Base-by-base conservation (phyloP, 208 protist species). In the Plasmodiophora brassicae region DNA sequence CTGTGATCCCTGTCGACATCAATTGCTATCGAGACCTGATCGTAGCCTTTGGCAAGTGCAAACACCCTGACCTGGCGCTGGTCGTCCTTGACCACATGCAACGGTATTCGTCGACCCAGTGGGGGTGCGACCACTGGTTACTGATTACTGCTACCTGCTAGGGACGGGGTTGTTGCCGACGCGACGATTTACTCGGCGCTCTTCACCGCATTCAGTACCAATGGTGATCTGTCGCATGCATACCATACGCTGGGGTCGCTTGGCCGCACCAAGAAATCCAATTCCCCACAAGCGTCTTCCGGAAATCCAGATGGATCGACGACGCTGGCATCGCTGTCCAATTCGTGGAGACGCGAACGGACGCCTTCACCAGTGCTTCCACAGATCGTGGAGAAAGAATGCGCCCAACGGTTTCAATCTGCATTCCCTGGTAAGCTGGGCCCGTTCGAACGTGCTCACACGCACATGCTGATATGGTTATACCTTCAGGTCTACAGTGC, bases 191-290 rank as follows among this genome's bases (percentile, higher is more conserved):
- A 78, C 65, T 78, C 65, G 65, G 65, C 65, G 5, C 65, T 78
- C 5, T 78, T 78, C n/a, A 78, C 65, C 65, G 65, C 65, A 38
- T 78, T 78, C 65, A 78, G 65, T 32, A 78, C n/a, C 10, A 78
- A 78, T 78, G 65, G 65, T 38, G 65, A 78, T 78, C 41, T 78
- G n/a, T 78, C 65, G 10, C 65, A 78, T 32, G 65, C 65, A n/a
- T 78, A 78, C 41, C 65, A 78, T 78, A 78, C 65, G 41, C n/a
- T 78, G 5, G 65, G 65, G 5, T 44, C 65, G 5, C n/a, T 78
- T 36, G 65, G 65, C 14, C 14, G 50, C 20, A 57, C 50, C 14
- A 57, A 57, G 50, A 57, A 57, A 25, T 14, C 50, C 25, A 78
- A 78, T 38, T 5, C n/a, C 5, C 65, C n/a, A 78, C n/a, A n/a